Conservation (phyloP, 106 monocot species). For the Dendrobium huoshanense region DNA sequence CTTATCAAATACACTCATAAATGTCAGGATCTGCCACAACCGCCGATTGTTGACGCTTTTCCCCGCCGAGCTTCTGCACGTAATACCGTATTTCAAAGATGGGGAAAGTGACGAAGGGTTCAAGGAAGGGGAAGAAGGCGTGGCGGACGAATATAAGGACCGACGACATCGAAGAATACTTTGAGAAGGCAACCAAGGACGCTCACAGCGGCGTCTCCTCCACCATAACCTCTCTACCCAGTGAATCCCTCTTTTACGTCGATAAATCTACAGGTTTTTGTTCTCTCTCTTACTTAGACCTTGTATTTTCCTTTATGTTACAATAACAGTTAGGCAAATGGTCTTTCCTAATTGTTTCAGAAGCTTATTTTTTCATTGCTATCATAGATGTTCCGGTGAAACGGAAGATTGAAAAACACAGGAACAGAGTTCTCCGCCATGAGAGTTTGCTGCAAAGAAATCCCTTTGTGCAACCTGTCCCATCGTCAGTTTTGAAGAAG, state of each 20-base stretch:
- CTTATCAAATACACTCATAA: too few species aligned
- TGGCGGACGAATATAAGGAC: conserved; percentile 95
- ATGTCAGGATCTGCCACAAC: background rate
- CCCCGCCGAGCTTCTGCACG: background rate
- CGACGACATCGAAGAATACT: conserved; percentile 87
- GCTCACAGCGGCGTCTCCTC: conserved; percentile 43
- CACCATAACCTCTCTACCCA: conserved; percentile 35
- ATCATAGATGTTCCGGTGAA: conserved; percentile 49
- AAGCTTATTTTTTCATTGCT: background rate
- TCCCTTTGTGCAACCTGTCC: conserved; percentile 55
- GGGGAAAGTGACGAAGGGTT: conserved; percentile 83
- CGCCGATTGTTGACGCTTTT: background rate
- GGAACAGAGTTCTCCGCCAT: conserved; percentile 62
- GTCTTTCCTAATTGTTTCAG: background rate
- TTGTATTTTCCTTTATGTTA: background rate
- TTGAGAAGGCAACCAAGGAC: conserved; percentile 75
- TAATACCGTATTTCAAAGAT: conserved; percentile 10
- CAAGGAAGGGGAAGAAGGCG: conserved; percentile 98
- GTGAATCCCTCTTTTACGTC: conserved; percentile 66
- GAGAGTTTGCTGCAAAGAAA: conserved; percentile 63
- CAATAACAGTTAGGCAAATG: background rate
- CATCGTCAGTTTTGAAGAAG: conserved; percentile 53
- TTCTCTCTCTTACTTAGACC: background rate
- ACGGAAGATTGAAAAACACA: conserved; percentile 71
- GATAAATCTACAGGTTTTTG: conserved; percentile 42